These are phyloP conservation scores for Echria macrotheca DNA, from an alignment of 495 filamentous ascomycete genomes.

Conservation along the genomic window DNA sequence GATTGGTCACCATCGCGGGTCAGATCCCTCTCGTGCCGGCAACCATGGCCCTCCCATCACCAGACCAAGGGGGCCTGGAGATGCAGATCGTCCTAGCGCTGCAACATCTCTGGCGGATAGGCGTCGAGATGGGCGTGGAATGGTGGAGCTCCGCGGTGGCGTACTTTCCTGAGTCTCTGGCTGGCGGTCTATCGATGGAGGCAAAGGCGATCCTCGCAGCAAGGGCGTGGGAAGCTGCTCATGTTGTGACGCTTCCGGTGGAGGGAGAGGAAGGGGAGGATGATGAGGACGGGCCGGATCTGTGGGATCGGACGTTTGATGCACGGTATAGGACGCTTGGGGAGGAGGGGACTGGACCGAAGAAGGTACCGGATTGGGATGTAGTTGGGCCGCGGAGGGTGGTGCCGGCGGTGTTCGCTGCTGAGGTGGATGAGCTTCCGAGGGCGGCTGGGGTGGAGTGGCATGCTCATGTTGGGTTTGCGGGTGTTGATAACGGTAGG, in stretches of 20 bases:
- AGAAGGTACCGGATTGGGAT: conserved; percentile 32
- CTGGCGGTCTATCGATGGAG: conserved; percentile 1
- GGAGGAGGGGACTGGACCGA: conserved; percentile 8
- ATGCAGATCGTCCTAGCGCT: conserved; percentile 52
- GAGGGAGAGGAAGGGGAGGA: conserved; percentile 28
- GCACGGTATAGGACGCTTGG: conserved; percentile 28
- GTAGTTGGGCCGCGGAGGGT: conserved; percentile 17
- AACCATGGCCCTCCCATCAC: conserved; percentile 69
- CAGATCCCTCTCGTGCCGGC: conserved; percentile 87
- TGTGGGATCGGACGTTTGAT: conserved; percentile 67
- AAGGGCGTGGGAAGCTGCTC: conserved; percentile 33
- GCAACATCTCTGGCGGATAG: conserved; percentile 89
- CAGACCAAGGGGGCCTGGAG: conserved; percentile 12
- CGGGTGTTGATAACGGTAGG: neutral
- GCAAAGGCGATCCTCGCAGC: conserved; percentile 15
- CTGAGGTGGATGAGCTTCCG: conserved; percentile 46
- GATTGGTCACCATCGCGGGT: conserved; percentile 58
- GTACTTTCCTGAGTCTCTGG: conserved; percentile 47
- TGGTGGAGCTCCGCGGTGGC: conserved; percentile 71
- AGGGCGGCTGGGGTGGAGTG: conserved; percentile 28
- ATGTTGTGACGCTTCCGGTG: conserved; percentile 20
- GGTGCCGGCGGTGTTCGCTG: conserved; percentile 62
- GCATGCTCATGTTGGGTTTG: conserved; percentile 28
- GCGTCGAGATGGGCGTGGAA: conserved; percentile 59
- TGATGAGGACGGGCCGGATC: conserved; percentile 53